Evolutionary conservation across 345 rosid genomes (phyloP).

Genomic region (Arabis hirsuta): DNA sequence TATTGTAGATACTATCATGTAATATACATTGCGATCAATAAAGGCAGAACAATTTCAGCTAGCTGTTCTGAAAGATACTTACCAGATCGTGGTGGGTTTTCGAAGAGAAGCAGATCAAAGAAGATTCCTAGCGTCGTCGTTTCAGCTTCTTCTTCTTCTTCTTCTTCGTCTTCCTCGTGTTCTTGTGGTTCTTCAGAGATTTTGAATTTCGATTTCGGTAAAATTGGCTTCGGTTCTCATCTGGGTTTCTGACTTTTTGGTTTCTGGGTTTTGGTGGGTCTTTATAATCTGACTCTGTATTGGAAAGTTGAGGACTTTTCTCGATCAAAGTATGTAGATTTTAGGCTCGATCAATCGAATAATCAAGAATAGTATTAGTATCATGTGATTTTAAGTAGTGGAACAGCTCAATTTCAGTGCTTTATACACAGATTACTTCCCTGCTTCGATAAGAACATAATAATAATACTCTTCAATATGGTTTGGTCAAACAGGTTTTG

Average conservation of each 20-base stretch:
- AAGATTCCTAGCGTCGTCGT: constrained; percentile 18
- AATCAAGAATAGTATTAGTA: constrained; percentile 4
- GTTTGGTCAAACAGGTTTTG: neutral
- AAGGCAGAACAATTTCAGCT: too few species aligned
- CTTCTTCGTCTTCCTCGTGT: constrained; percentile 45
- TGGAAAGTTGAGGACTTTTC: neutral
- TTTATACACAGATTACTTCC: neutral
- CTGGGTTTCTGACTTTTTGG: neutral
- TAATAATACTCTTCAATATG: too few species aligned
- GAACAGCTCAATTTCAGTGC: neutral
- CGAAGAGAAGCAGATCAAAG: neutral
- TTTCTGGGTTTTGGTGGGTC: neutral
- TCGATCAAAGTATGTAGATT: neutral
- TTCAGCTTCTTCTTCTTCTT: constrained; percentile 10
- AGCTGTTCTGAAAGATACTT: neutral
- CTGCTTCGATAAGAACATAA: too few species aligned
- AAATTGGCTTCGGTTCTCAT: constrained; percentile 18
- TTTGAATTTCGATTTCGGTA: constrained; percentile 58
- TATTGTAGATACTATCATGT: too few species aligned
- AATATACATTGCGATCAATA: too few species aligned
- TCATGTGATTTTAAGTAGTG: constrained; percentile 1
- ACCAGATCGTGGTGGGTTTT: constrained; percentile 28
- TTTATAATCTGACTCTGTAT: neutral
- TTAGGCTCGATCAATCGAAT: neutral
- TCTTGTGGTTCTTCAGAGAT: constrained; percentile 54